Base-by-base conservation (phyloP, 148 eudicot genomes). In the Persicaria tinctoria region DNA sequence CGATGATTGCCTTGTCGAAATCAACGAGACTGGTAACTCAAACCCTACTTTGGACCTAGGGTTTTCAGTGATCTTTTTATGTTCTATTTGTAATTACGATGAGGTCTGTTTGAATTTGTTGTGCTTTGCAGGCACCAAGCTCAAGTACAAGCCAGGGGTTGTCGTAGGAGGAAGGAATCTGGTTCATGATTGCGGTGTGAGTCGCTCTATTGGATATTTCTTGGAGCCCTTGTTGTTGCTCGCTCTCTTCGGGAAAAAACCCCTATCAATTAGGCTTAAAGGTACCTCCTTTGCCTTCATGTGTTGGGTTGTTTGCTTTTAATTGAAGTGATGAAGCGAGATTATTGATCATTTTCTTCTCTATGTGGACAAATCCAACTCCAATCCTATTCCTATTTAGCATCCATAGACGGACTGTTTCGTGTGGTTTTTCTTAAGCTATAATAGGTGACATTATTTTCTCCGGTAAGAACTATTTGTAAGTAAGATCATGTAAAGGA, bases 161-260 rank as follows among this genome's bases (percentile, higher is more conserved):
- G 41, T 32, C 41, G 3, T 32, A 1, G 41, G 41, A 32, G 41
- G 41, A 3, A 32, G 41, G 41, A 32, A 32, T 32, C 41, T 32
- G 41, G 41, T 32, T 32, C 41, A 32, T 32, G 41, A 32, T 32
- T 32, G 41, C 41, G 41, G 41, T 32, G 41, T 32, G 0, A 32
- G 41, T 32, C 41, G 41, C 41, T 32, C 41, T 0, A 32, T 32
- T 32, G 41, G 41, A 2, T 32, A 32, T 32, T 32, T 32, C 3
- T 32, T 32, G 41, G 41, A 32, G 41, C 41, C 41, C 41, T 32
- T 32, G 41, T 32, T 32, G 41, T 32, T 32, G 41, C 41, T 90
- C 54, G 93, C 86, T 27, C 81, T 93, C 81, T 93, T 93, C 59
- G 97, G 93, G 75, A 90, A 93, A 81, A 87, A 84, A 62, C 88